Evolutionary conservation across 78 protist species (phyloP), one percentile per base, ranked within the genome.

Genomic region (Dictyostelium purpureum): DNA sequence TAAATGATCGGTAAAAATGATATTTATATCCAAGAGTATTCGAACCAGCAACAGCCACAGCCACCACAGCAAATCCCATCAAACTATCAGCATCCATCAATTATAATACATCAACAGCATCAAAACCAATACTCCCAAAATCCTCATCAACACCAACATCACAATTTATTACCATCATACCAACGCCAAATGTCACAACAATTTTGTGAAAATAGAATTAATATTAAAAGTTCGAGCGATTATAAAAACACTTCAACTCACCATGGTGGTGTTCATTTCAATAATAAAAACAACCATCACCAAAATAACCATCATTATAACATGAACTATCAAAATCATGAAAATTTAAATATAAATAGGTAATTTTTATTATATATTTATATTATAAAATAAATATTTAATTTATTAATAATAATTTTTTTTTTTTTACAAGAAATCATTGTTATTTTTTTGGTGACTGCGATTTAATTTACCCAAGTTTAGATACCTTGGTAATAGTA

Each of bases 121-220:
- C n/a, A n/a, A n/a, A n/a, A n/a, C n/a, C n/a, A n/a, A n/a, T n/a
- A n/a, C n/a, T n/a, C n/a, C n/a, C n/a, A n/a, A n/a, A n/a, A n/a
- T n/a, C n/a, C n/a, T n/a, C n/a, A n/a, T n/a, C n/a, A n/a, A n/a
- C n/a, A n/a, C n/a, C n/a, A n/a, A n/a, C n/a, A n/a, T n/a, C n/a
- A n/a, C n/a, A n/a, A n/a, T n/a, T n/a, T n/a, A n/a, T n/a, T n/a
- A n/a, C n/a, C n/a, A n/a, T n/a, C n/a, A n/a, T n/a, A n/a, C n/a
- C n/a, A n/a, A n/a, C n/a, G n/a, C n/a, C 69, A 59, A 59, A 26
- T 59, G 12, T 59, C 69, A 59, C 24, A 59, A 59, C 69, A 59
- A 59, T 59, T 59, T 59, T 59, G 69, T 59, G 37, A 59, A 14
- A 59, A 31, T 31, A 59, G 0, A 28, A 59, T 3, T 28, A 10